These are phyloP conservation scores for Hypocreales sp. DNA, from an alignment of 2,329 filamentous ascomycete genomes.

Conservation along the genomic window DNA sequence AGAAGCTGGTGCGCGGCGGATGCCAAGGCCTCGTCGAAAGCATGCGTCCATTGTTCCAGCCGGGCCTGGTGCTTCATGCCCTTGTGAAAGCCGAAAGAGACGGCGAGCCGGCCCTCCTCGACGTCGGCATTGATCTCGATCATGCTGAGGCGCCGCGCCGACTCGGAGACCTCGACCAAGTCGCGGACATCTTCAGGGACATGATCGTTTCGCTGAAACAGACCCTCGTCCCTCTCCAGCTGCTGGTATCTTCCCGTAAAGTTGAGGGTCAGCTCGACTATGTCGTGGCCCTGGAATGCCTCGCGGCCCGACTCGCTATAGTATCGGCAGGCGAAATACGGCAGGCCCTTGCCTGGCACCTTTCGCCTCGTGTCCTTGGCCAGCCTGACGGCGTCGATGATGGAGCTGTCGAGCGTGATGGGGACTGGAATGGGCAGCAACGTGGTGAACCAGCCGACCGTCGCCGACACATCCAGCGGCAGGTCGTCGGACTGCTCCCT, in stretches of 20 bases:
- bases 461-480: constrained; percentile 18
- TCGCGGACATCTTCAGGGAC: no score
- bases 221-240: constrained; percentile 18
- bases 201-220: no score
- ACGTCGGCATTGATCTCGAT: constrained; percentile 4
- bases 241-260: constrained; percentile 27
- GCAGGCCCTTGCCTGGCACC: constrained; percentile 18
- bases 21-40: not conserved
- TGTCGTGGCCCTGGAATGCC: constrained; percentile 16
- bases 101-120: constrained; percentile 2
- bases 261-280: constrained; percentile 32
- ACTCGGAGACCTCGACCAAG: constrained; percentile 3
- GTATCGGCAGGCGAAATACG: constrained; percentile 21
- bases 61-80: constrained; percentile 4
- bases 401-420: constrained; percentile 1
- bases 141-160: constrained; percentile 1
- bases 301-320: constrained; percentile 13
- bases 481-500: constrained; percentile 13
- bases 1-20: not conserved
- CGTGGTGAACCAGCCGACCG: constrained; percentile 30
- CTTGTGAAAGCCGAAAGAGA: constrained; percentile 3
- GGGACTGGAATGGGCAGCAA: constrained; percentile 16
- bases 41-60: constrained; percentile 3
- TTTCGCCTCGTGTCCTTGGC: constrained; percentile 19
- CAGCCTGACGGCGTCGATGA: constrained; percentile 5